phyloP scores from a whole-genome alignment of 2,329 filamentous ascomycete genomes.

The Neophaeococcomyces mojaviensis region DNA sequence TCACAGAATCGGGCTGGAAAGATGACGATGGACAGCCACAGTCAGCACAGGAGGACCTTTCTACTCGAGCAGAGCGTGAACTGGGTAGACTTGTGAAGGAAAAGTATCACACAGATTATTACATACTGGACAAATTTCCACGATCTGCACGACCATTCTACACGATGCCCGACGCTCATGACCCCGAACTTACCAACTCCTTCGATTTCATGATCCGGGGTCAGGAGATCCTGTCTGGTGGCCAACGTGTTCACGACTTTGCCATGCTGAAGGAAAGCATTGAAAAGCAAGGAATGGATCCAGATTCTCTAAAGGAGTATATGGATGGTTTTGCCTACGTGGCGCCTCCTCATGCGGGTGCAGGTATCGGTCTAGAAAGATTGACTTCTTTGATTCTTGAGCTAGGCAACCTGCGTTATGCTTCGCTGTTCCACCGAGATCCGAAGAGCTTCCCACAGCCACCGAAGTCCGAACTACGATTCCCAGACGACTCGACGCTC shows the following conservation, averaged over 20 bases:
- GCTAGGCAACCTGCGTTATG: conserved; percentile 71
- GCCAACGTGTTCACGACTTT: conserved; percentile 73
- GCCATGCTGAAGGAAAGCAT: conserved; percentile 61
- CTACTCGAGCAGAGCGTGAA: conserved; percentile 68
- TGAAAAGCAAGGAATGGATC: conserved; percentile 59
- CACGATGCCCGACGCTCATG: conserved; percentile 63
- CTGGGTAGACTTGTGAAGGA: conserved; percentile 69
- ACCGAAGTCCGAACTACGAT: conserved; percentile 45
- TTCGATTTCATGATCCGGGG: conserved; percentile 82
- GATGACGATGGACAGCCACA: conserved; percentile 61
- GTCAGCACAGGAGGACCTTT: conserved; percentile 62
- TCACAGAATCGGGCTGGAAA: conserved; percentile 60
- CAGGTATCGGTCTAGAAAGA: conserved; percentile 72
- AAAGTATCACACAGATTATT: conserved; percentile 74
- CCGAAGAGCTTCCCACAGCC: conserved; percentile 65
- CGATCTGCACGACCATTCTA: conserved; percentile 71
- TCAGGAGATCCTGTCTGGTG: conserved; percentile 75
- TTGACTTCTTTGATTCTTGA: conserved; percentile 69
- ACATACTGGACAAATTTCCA: conserved; percentile 79
- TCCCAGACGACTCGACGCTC: conserved; percentile 70
- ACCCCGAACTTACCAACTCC: conserved; percentile 65
- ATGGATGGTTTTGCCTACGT: conserved; percentile 70
- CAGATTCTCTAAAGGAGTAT: conserved; percentile 69
- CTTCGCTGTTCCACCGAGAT: conserved; percentile 70
- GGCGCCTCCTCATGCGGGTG: conserved; percentile 71